phyloP scores from a whole-genome alignment of 257 asterid species.

The Nicotiana knightiana region DNA sequence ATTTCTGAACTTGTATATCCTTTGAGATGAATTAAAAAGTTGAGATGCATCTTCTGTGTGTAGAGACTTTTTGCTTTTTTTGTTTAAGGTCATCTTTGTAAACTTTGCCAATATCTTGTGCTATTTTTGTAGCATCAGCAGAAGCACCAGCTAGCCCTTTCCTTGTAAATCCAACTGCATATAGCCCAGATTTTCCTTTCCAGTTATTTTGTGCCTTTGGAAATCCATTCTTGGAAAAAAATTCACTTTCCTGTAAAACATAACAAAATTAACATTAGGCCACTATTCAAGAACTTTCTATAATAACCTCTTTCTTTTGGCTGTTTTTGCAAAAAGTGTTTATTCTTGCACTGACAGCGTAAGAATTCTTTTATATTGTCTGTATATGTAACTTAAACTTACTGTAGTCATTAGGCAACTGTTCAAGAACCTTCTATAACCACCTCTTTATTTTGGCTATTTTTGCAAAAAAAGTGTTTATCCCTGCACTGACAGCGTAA shows the following conservation, averaged over 20 bases:
- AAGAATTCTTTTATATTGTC: neutral
- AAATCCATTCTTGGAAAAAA: conserved; percentile 61
- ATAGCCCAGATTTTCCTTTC: conserved; percentile 77
- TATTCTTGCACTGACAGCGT: neutral
- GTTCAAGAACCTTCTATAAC: neutral
- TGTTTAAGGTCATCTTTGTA: conserved; percentile 69
- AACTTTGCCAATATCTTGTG: conserved; percentile 62
- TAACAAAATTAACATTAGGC: conserved; percentile 23
- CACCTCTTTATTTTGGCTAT: neutral
- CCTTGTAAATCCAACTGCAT: conserved; percentile 87
- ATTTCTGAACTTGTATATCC: neutral
- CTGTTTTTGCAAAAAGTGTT: neutral
- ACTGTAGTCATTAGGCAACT: too few relatives aligned
- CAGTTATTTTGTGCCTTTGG: conserved; percentile 63
- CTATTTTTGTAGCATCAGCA: conserved; percentile 65
- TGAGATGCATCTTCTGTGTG: conserved; percentile 75
- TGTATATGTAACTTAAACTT: neutral
- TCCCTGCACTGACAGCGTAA: neutral
- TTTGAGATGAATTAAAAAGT: conserved; percentile 34
- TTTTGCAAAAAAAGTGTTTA: neutral
- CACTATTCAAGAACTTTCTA: neutral
- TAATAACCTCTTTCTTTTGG: neutral
- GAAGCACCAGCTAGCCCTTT: conserved; percentile 88
- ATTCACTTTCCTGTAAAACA: conserved; percentile 51
- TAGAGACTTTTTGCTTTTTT: conserved; percentile 66